A percentile compares a stretch with the other conserved stretches of the same genome.
These are phyloP conservation scores for Colletotrichum sp. DNA, from an alignment of 2,329 filamentous ascomycete genomes.

Conservation along the genomic window DNA sequence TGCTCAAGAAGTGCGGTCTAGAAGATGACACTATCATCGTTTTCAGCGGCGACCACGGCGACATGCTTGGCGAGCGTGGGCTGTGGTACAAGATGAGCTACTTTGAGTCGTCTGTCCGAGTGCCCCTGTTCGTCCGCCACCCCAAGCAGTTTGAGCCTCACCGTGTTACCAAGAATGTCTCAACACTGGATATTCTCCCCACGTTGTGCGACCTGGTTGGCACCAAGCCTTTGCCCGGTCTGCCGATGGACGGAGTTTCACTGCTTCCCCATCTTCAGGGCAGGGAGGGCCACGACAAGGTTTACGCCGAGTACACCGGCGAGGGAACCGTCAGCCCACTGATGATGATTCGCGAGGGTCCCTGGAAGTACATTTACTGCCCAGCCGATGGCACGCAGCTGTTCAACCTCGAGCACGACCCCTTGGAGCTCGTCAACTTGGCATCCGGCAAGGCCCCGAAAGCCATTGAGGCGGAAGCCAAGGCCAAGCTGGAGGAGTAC, in stretches of 20 bases:
- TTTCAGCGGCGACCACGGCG: conserved; percentile 92
- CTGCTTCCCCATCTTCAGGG: conserved; percentile 79
- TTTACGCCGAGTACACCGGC: conserved; percentile 94
- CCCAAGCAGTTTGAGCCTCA: conserved; percentile 77
- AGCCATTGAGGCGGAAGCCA: conserved; percentile 47
- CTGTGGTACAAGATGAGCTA: conserved; percentile 99
- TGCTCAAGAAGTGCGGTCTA: conserved; percentile 79
- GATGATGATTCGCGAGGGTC: conserved; percentile 90
- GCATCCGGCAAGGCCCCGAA: conserved; percentile 46
- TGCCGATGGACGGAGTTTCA: conserved; percentile 88
- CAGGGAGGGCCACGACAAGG: conserved; percentile 76
- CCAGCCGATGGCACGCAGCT: conserved; percentile 84
- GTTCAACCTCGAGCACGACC: conserved; percentile 79
- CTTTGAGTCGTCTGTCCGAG: conserved; percentile 89
- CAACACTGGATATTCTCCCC: conserved; percentile 87
- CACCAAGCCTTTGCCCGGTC: conserved; percentile 67
- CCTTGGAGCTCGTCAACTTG: conserved; percentile 78
- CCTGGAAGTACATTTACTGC: conserved; percentile 91
- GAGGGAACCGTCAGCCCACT: conserved; percentile 89
- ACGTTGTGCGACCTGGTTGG: conserved; percentile 86
- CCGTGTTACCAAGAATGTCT: conserved; percentile 83
- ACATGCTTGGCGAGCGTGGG: conserved; percentile 92
- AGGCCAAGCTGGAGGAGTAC: conserved; percentile 67
- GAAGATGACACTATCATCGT: conserved; percentile 88
- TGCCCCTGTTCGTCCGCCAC: conserved; percentile 85